phyloP scores from a whole-genome alignment of 139 green algal species.

The Eudorina sp. region DNA sequence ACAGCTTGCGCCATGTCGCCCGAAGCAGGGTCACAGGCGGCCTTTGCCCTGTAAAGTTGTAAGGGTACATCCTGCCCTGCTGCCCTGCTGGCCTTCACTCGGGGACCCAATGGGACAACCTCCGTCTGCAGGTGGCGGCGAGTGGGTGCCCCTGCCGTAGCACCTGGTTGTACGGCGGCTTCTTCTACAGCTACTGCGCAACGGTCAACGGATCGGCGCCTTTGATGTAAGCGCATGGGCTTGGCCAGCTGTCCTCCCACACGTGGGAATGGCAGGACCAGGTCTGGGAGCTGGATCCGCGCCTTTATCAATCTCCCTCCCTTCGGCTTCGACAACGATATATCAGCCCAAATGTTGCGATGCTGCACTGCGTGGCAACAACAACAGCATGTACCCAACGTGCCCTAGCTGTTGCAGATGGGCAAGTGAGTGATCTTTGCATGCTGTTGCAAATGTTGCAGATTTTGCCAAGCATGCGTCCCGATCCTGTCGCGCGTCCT shows the following conservation, averaged over 20 bases:
- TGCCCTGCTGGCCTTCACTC: neutral
- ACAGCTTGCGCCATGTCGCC: neutral
- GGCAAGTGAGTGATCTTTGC: neutral
- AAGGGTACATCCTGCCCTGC: neutral
- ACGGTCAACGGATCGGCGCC: neutral
- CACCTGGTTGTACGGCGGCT: neutral
- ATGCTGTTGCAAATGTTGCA: neutral
- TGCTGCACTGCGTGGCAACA: neutral
- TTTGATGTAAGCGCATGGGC: neutral
- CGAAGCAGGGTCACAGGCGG: too few relatives aligned
- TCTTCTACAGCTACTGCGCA: constrained; percentile 27
- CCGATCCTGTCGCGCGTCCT: too few relatives aligned
- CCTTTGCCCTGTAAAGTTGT: neutral
- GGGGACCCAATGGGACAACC: too few relatives aligned
- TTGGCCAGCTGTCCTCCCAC: neutral
- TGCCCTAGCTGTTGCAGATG: neutral
- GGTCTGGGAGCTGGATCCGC: neutral
- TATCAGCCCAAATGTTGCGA: neutral
- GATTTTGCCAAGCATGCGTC: too few relatives aligned
- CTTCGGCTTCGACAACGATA: neutral
- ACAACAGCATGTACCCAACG: neutral
- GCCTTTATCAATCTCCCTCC: neutral
- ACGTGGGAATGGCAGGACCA: neutral
- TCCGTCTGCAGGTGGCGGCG: neutral
- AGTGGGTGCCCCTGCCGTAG: constrained; percentile 1